A percentile compares a stretch with the other conserved stretches of the same genome.
Conservation (phyloP, 306 rosid genomes). For the Betula pendula region DNA sequence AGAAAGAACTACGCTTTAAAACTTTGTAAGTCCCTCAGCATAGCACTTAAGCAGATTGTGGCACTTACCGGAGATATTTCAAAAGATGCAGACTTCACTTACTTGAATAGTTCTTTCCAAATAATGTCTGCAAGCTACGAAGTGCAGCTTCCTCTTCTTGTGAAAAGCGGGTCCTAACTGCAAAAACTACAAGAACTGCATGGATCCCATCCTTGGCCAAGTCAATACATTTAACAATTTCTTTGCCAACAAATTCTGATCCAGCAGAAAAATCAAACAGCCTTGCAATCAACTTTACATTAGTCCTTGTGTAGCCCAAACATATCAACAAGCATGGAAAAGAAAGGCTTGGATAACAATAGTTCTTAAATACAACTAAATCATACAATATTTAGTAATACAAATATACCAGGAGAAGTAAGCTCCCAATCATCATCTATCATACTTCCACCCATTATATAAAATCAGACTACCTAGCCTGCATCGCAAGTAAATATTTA, state of each 20-base stretch:
- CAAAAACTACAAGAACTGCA: slow-evolving; percentile 72
- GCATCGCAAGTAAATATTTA: not conserved
- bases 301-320: slow-evolving; percentile 12
- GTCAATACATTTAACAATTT: slow-evolving; percentile 79
- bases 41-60: not conserved
- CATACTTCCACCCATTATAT: slow-evolving; percentile 65
- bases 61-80: not conserved
- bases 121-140: slow-evolving; percentile 63
- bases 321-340: not conserved
- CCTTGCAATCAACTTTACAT: slow-evolving; percentile 38
- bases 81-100: not conserved
- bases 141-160: slow-evolving; percentile 72
- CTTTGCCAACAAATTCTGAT: slow-evolving; percentile 71
- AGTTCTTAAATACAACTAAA: not conserved
- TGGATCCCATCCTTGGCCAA: slow-evolving; percentile 94
- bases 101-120: slow-evolving; percentile 41
- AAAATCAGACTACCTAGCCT: slow-evolving; percentile 34
- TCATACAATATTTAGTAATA: not conserved
- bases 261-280: slow-evolving; percentile 64
- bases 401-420: slow-evolving; percentile 66
- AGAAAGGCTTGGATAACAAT: not conserved
- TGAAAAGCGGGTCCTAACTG: slow-evolving; percentile 71
- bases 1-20: not conserved
- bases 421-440: slow-evolving; percentile 89
- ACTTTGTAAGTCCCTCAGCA: not conserved